Base-by-base conservation (phyloP, 2,329 filamentous ascomycete species). In the Colletotrichum tanaceti region DNA sequence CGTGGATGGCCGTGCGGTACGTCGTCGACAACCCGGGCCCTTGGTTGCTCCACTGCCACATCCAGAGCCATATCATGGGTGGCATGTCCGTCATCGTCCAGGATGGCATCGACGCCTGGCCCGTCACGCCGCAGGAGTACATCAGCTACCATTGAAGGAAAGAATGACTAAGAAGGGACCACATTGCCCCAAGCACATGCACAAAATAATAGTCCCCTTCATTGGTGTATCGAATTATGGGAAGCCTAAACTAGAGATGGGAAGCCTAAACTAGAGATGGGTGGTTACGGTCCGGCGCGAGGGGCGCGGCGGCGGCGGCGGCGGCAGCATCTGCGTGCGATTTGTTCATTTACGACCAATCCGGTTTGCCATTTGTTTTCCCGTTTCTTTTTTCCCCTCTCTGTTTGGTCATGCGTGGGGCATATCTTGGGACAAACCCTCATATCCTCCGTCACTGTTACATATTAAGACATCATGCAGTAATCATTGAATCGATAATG, bases 11-110 rank as follows among this genome's bases (percentile, higher is more conserved):
- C 1, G 76, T 88, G 35, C 77, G 87, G 14, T 87, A 88, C 70
- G 82, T 85, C 20, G 83, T 82, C 39, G 77, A 77, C 22, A 85
- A 86, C 67, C 85, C 86, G 3, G 86, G 86, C 0, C 79, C 85
- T 0, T 88, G 84, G 81, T 71, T 88, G 32, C 72, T 89, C 4
- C 86, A 88, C 71, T 89, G 86, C 69, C 86, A 89, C 73, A 84
- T 88, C 39, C 79, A 83, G 73, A 82, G 82, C 35, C 87, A 89
- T 69, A 75, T 87, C 65, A 75, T 79, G 35, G 86, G 86, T 3
- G 87, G 87, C 1, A 89, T 89, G 86, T 79, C 79, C 35, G 75
- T 87, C 75, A 82, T 83, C 1, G 81, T 89, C 44, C 80, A 82
- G 68, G 84, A 86, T 55, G 83, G 81, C 0, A 63, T 83, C 0